Percentiles rank a stretch among this genome's conserved stretches.
Conservation (phyloP, 106 monocot species). For the Agapanthus africanus region DNA sequence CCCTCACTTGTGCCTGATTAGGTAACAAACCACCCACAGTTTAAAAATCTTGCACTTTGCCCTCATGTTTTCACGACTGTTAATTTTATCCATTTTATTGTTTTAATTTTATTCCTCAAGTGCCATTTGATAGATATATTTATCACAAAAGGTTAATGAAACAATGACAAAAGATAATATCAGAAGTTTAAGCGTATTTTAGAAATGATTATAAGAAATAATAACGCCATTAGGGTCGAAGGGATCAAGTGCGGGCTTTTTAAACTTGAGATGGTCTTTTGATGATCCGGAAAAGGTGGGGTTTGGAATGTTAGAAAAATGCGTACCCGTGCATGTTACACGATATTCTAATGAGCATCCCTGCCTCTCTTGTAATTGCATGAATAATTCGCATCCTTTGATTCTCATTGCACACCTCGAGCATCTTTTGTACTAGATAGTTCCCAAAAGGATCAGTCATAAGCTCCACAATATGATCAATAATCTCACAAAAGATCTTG, state of each 20-base stretch:
- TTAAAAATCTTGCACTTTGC: too few relatives aligned
- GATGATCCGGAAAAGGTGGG: background rate
- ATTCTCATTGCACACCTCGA: constrained; percentile 43
- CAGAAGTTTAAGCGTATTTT: background rate
- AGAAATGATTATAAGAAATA: background rate
- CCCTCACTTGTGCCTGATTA: background rate
- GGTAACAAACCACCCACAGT: background rate
- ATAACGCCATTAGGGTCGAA: too few relatives aligned
- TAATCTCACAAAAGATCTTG: constrained; percentile 53
- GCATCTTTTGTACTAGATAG: constrained; percentile 51
- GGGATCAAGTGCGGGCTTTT: too few relatives aligned
- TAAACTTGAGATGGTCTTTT: background rate
- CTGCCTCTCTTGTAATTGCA: constrained; percentile 25
- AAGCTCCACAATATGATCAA: constrained; percentile 47
- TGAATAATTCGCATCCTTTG: constrained; percentile 34
- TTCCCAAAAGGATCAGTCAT: constrained; percentile 56
- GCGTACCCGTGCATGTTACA: constrained; percentile 68
- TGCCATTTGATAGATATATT: background rate
- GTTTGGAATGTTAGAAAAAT: background rate
- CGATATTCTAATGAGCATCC: constrained; percentile 36
- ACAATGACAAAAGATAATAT: background rate
- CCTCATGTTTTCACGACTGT: too few relatives aligned
- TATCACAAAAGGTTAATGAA: background rate
- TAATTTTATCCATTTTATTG: too few relatives aligned
- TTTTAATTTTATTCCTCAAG: background rate